Base-by-base conservation (phyloP, 495 filamentous ascomycete genomes). In the Hypoxylon trugodes region DNA sequence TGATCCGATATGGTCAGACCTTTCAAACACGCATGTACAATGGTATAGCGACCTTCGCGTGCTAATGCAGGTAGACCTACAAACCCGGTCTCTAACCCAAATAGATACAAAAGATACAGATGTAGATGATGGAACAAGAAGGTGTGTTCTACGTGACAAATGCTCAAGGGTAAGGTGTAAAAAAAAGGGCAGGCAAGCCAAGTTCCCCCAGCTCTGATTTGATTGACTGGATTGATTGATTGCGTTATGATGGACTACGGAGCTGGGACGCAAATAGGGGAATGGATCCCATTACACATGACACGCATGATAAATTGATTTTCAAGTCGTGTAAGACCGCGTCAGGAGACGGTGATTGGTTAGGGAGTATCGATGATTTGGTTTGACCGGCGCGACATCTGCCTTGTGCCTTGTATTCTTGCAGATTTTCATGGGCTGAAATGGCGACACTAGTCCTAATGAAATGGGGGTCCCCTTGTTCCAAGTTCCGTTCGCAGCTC, bases 301-400 rank as follows among this genome's bases (percentile, higher is more conserved):
- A 72, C 66, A 74, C 69, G 69, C 71, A 72, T 70, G 56, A 61
- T 63, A 61, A 66, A 74, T 70, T 69, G 69, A 70, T 70, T 68
- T 50, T 50, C 48, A 59, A 70, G 67, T 70, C 71, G 71, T 74
- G 71, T 65, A 69, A 64, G 42, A 72, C 59, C 71, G 71, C 69
- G 71, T 74, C 55, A 60, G 53, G 30, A 68, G 54, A 42, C 47
- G n/a, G 53, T 72, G 71, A 74, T 74, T 74, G 71, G 71, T 43
- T 38, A 32, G 18, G 33, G 18, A 28, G 41, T 32, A 36, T 59
- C 69, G 68, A 59, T 48, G 45, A 63, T 61, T 63, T 60, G 46
- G 43, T 48, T 59, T 33, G 52, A 59, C 58, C 52, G 63, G 67
- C 65, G 66, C 67, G 67, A 70, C 60, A 65, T 65, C 47, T 72